Conservation (phyloP, 495 filamentous ascomycete genomes). For the Xylaria bambusicola region DNA sequence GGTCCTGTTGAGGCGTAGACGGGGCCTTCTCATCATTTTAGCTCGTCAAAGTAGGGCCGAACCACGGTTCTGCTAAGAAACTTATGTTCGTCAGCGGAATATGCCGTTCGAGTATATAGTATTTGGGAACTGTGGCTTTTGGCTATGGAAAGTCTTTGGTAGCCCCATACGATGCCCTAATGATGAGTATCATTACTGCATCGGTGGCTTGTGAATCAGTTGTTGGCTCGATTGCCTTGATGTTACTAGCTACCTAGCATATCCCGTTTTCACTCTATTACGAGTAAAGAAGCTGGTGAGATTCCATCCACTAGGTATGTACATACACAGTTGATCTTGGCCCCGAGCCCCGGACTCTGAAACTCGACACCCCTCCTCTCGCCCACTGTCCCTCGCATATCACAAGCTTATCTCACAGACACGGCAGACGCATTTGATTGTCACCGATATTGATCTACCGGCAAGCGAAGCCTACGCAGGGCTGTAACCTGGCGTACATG, state of each 20-base stretch:
- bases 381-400: not conserved
- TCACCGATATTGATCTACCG: constrained; percentile 10
- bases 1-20: too few species aligned
- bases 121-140: too few species aligned
- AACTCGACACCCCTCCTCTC: not conserved
- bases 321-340: constrained; percentile 5
- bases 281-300: not conserved
- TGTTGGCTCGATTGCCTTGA: too few species aligned
- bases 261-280: not conserved
- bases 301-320: not conserved
- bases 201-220: too few species aligned
- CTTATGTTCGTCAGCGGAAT: not conserved
- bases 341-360: not conserved
- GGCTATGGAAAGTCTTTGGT: too few species aligned
- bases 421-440: not conserved
- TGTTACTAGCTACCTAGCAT: not conserved
- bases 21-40: too few species aligned
- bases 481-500: not conserved
- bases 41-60: not conserved
- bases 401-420: not conserved
- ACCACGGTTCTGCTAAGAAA: not conserved
- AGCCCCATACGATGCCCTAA: too few species aligned
- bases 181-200: too few species aligned
- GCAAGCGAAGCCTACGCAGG: constrained; percentile 3
- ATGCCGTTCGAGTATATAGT: constrained; percentile 1